Conservation (phyloP, 2,329 filamentous ascomycete species). For the Aureobasidium sp. region DNA sequence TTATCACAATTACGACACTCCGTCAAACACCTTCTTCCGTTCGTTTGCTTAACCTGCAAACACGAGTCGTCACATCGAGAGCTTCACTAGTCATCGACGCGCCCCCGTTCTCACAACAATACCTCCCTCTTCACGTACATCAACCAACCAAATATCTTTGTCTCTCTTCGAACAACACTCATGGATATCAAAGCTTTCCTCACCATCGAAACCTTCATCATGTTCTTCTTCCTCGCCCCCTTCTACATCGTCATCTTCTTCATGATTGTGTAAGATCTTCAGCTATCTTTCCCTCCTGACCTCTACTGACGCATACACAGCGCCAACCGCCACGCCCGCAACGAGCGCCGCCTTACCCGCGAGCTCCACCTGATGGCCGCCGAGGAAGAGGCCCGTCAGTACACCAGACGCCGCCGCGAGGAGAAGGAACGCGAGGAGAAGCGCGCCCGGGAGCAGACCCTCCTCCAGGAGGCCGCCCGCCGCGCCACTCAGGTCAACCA, state of each 20-base stretch:
- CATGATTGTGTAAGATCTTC: not conserved
- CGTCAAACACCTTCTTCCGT: not conserved
- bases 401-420: not conserved
- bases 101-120: not conserved
- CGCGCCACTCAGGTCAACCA: too few species aligned
- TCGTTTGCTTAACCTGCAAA: not conserved
- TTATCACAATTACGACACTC: too few species aligned
- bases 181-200: not conserved
- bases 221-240: not conserved
- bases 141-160: too few species aligned
- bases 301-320: not conserved
- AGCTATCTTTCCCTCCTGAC: not conserved
- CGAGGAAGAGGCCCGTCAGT: not conserved
- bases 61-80: not conserved
- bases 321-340: not conserved
- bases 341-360: not conserved
- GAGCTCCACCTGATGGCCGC: not conserved
- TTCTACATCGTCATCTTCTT: not conserved
- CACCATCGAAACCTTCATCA: not conserved
- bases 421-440: not conserved
- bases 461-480: not conserved
- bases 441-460: not conserved
- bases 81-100: not conserved
- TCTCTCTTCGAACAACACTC: too few species aligned
- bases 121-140: too few species aligned